phyloP scores from a whole-genome alignment of 768 basidiomycete genomes.

The Thelephora ganbajun region DNA sequence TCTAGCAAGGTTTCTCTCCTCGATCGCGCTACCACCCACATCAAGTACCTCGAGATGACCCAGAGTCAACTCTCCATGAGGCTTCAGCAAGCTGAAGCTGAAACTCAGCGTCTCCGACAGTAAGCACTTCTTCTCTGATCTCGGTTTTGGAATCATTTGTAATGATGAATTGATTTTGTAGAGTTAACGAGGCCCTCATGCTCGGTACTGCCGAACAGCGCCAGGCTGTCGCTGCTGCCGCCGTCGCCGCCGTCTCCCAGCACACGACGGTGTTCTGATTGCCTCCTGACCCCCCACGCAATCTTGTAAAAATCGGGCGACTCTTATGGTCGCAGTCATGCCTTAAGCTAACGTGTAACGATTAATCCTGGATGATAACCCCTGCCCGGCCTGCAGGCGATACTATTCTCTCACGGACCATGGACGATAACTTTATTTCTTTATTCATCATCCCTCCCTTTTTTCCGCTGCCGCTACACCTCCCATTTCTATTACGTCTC shows the following conservation, averaged over 20 bases:
- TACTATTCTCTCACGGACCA: constrained; percentile 31
- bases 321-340: constrained; percentile 18
- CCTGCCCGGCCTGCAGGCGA: constrained; percentile 45
- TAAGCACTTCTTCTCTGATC: constrained; percentile 13
- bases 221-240: constrained; percentile 43
- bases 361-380: constrained; percentile 14
- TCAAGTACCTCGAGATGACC: constrained; percentile 75
- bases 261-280: constrained; percentile 31
- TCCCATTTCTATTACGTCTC: constrained; percentile 2
- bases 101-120: constrained; percentile 67
- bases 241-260: constrained; percentile 35
- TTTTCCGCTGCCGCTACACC: constrained; percentile 6
- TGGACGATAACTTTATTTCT: constrained; percentile 17
- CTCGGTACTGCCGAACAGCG: constrained; percentile 68
- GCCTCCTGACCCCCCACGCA: constrained; percentile 9
- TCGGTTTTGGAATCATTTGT: not conserved
- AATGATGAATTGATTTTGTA: constrained; percentile 11
- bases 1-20: constrained; percentile 84
- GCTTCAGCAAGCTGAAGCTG: constrained; percentile 65
- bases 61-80: constrained; percentile 62
- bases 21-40: constrained; percentile 78
- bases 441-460: constrained; percentile 9
- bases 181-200: constrained; percentile 83
- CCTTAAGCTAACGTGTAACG: constrained; percentile 10
- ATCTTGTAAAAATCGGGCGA: constrained; percentile 14